Conservation (phyloP, 805 yeast species). For the Nakazawaea ambrosiae region DNA sequence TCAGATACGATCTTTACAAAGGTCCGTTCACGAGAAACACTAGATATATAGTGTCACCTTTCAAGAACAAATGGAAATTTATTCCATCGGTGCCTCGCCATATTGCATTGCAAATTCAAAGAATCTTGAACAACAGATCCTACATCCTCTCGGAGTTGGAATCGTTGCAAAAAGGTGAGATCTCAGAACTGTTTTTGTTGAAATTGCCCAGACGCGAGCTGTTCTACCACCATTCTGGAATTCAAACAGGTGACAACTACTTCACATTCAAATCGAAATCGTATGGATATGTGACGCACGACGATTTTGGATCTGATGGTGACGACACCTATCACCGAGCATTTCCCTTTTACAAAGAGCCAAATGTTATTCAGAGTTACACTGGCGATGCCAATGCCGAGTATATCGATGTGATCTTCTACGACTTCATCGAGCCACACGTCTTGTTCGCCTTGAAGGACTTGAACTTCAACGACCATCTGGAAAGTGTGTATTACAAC, state of each 20-base stretch:
- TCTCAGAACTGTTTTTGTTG: slow-evolving; percentile 7
- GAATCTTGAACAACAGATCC: slow-evolving; percentile 48
- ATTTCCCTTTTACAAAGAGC: slow-evolving; percentile 52
- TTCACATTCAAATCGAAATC: slow-evolving; percentile 13
- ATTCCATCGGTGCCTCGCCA: slow-evolving; percentile 49
- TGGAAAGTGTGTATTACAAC: slow-evolving; percentile 17
- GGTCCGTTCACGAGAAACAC: slow-evolving; percentile 81
- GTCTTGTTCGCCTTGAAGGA: slow-evolving; percentile 36
- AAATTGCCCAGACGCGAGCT: background rate
- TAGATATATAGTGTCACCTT: slow-evolving; percentile 80
- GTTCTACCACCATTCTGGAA: background rate
- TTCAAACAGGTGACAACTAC: background rate
- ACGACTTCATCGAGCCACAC: slow-evolving; percentile 62
- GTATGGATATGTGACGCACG: slow-evolving; percentile 76
- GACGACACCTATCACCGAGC: slow-evolving; percentile 74
- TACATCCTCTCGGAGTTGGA: slow-evolving; percentile 28
- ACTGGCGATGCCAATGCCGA: slow-evolving; percentile 24
- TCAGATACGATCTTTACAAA: slow-evolving; percentile 77
- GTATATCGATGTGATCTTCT: slow-evolving; percentile 65
- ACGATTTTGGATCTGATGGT: slow-evolving; percentile 81
- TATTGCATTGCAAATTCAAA: slow-evolving; percentile 48
- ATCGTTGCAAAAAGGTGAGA: slow-evolving; percentile 10
- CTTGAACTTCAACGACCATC: background rate
- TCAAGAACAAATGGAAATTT: slow-evolving; percentile 71
- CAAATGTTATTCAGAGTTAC: slow-evolving; percentile 68